Evolutionary conservation across 495 filamentous ascomycete species (phyloP), one percentile per base, ranked within the genome.

Genomic region (Aspergillus saccharolyticus): DNA sequence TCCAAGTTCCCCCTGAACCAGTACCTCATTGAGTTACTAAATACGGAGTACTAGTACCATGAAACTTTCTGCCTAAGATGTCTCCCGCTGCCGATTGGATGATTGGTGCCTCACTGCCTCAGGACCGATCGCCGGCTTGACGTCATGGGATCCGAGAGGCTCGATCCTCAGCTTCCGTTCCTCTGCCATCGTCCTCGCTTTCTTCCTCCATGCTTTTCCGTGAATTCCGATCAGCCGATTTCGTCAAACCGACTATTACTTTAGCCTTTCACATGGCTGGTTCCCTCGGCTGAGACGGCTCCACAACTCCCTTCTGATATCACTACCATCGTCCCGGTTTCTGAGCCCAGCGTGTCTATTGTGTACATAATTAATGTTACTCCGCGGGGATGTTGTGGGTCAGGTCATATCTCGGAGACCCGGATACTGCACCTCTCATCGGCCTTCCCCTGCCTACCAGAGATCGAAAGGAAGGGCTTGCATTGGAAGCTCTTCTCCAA

Each of bases 71-170:
- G 33, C 33, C 33, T 39, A 39, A 12, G 33, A 39, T 39, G 12
- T 2, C 14, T 39, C 2, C 33, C 12, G 7, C 10, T 39, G 12
- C 33, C 33, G 33, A 15, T 39, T 39, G 33, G 33, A 39, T 39
- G 12, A 12, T 39, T 50, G 22, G 24, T 50, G 47, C 54, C 53
- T 54, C 44, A 51, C 46, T 51, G 54, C 54, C 54, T 56, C 54
- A 22, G 45, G 54, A 42, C 25, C n/a, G 54, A 51, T 56, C 54
- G 42, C 49, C 47, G 46, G 3, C 43, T n/a, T 56, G 54, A 56
- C 54, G 49, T 56, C 54, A 56, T 56, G 19, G 54, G 8, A 25
- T 21, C 15, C 24, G 12, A 30, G 30, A 43, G 17, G 45, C 39
- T 42, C n/a, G 5, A 25, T 19, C 49, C 25, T 30, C 25, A 30